Conservation (phyloP, 352 stramenopile genomes). For the Phytophthora foliorum region DNA sequence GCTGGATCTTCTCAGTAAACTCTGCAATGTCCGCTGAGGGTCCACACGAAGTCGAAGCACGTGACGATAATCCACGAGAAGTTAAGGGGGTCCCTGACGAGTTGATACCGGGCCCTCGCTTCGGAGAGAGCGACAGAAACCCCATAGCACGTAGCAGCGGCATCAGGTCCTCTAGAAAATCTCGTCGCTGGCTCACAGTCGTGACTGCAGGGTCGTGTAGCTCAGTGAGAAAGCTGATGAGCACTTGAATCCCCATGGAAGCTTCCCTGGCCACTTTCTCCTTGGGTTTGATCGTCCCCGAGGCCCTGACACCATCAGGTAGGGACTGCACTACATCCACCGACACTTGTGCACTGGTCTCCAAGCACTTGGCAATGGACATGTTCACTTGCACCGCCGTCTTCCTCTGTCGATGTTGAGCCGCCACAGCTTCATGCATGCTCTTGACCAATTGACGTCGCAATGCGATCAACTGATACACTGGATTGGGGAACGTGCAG, state of each 20-base stretch:
- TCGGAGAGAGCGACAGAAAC: slow-evolving; percentile 49
- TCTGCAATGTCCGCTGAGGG: slow-evolving; percentile 15
- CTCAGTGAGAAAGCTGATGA: slow-evolving; percentile 47
- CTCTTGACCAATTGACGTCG: slow-evolving; percentile 64
- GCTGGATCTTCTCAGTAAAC: slow-evolving; percentile 53
- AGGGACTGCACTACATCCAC: background rate
- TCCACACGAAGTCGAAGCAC: background rate
- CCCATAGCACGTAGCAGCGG: slow-evolving; percentile 49
- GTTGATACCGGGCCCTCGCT: slow-evolving; percentile 3
- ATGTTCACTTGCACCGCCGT: slow-evolving; percentile 28
- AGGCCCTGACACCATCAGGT: background rate
- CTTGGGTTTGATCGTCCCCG: slow-evolving; percentile 34
- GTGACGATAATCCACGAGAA: slow-evolving; percentile 9
- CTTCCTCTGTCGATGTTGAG: slow-evolving; percentile 59
- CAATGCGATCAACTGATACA: slow-evolving; percentile 65
- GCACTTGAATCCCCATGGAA: slow-evolving; percentile 51
- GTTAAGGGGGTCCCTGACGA: background rate
- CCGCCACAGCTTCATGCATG: slow-evolving; percentile 60
- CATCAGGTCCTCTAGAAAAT: slow-evolving; percentile 60
- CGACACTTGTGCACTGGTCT: slow-evolving; percentile 5
- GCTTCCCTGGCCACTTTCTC: slow-evolving; percentile 48
- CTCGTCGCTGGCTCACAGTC: slow-evolving; percentile 37
- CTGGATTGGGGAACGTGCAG: slow-evolving; percentile 62
- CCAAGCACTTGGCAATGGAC: slow-evolving; percentile 18
- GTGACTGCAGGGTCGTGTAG: slow-evolving; percentile 33